Evolutionary conservation across 2,329 filamentous ascomycete genomes (phyloP), one percentile per base, ranked within the genome.

Genomic region (Metarhizium sp.): DNA sequence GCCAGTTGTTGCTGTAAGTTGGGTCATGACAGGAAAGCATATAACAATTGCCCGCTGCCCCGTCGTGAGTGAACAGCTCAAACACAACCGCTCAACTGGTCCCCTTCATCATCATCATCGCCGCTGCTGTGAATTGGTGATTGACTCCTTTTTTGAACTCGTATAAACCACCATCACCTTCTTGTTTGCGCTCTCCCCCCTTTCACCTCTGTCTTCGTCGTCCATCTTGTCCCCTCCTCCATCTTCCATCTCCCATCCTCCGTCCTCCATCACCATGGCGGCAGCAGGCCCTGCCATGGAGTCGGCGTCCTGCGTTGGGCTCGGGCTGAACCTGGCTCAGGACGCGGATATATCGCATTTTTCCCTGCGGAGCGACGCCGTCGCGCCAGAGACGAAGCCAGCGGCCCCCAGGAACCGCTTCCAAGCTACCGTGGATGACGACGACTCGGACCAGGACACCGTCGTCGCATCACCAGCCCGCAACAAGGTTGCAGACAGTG

Each of bases 341-440:
- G 45, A 48, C 25, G 45, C 45, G 30, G 45, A 48, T 16, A 30
- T 48, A 29, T 48, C 45, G 25, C 45, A 29, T 11, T 16, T 48
- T 8, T 48, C 45, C 32, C 25, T 48, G 20, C 8, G 45, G 20
- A 49, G 52, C 36, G 52, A 25, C 2, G 18, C 40, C 7, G 54
- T 47, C 6, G 52, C 52, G 14, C 52, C 20, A 13, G 13, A 29
- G 4, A 11, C 25, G 10, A 45, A 20, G 42, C 18, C 42, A 11
- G 13, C 45, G 10, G 25, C 20, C 25, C 45, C 30, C 10, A 30
- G 10, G 10, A 29, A 20, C 48, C 48, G 48, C 2, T 60, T 55
- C 51, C 58, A 61, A 42, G 57, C 61, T 32, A 64, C 61, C 8
- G 61, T 61, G 16, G 59, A 64, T 47, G 61, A 63, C 46, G 56